Evolutionary conservation across 495 filamentous ascomycete species (phyloP).

Genomic region (Massariosphaeria phaeospora): DNA sequence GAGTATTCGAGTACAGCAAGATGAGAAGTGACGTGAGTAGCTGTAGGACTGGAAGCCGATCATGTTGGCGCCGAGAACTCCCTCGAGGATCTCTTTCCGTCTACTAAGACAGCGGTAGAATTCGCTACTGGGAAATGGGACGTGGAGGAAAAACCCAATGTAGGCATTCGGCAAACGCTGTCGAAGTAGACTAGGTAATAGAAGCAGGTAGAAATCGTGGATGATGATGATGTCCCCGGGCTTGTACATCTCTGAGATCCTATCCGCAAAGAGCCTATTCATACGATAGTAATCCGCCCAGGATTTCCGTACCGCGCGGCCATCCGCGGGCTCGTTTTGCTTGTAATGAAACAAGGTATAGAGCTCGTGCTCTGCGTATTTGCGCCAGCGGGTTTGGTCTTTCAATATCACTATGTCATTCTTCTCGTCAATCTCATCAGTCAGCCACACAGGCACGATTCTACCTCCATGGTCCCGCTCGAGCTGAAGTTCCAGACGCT

Average conservation of each 20-base stretch:
- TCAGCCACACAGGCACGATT: constrained; percentile 80
- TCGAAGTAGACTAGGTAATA: constrained; percentile 78
- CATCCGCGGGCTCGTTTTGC: constrained; percentile 80
- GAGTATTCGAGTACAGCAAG: constrained; percentile 82
- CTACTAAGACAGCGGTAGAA: constrained; percentile 81
- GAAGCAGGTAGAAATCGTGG: constrained; percentile 85
- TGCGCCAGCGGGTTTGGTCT: constrained; percentile 75
- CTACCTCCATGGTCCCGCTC: constrained; percentile 61
- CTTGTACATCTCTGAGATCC: constrained; percentile 77
- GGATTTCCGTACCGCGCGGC: constrained; percentile 68
- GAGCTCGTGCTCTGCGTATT: constrained; percentile 82
- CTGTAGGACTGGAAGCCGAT: constrained; percentile 90
- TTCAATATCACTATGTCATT: constrained; percentile 63
- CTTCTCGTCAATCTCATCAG: constrained; percentile 59
- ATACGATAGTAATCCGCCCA: constrained; percentile 87
- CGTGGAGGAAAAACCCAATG: constrained; percentile 86
- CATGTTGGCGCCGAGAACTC: constrained; percentile 82
- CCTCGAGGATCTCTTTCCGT: constrained; percentile 80
- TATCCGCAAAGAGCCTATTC: constrained; percentile 82
- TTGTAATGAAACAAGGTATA: constrained; percentile 93
- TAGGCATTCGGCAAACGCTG: constrained; percentile 78
- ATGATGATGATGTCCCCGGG: constrained; percentile 86
- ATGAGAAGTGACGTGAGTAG: constrained; percentile 86
- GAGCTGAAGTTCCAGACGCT: constrained; percentile 63
- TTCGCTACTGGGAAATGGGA: constrained; percentile 90